A percentile compares a stretch with the other conserved stretches of the same genome.
phyloP scores from a whole-genome alignment of 2,329 filamentous ascomycete genomes.

The Fusarium sp. region DNA sequence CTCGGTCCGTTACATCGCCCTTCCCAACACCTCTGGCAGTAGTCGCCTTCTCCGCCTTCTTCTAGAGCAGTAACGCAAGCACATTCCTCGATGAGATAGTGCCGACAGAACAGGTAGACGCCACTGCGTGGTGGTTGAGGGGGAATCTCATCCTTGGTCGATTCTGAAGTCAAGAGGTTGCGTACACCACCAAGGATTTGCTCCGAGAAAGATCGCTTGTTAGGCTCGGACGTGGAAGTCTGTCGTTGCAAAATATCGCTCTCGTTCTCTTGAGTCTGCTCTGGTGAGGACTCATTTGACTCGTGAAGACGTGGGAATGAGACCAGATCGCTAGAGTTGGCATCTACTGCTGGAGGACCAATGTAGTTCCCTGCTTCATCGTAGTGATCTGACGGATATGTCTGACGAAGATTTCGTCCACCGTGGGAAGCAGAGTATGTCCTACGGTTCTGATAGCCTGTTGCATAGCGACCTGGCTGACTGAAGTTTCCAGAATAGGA shows the following conservation, averaged over 20 bases:
- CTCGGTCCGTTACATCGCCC: conserved; percentile 31
- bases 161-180: conserved; percentile 14
- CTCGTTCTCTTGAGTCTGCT: not conserved
- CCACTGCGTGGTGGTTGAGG: conserved; percentile 31
- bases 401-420: conserved; percentile 18
- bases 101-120: conserved; percentile 37
- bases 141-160: conserved; percentile 6
- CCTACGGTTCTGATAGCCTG: conserved; percentile 19
- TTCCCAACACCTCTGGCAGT: conserved; percentile 42
- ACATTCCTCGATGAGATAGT: conserved; percentile 32
- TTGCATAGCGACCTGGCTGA: conserved; percentile 17
- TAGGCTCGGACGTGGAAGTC: not conserved
- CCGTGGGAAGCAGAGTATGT: conserved; percentile 17
- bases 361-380: conserved; percentile 28
- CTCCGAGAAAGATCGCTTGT: conserved; percentile 13
- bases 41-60: conserved; percentile 28
- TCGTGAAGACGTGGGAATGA: conserved; percentile 34
- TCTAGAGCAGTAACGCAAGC: conserved; percentile 27
- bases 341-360: conserved; percentile 10
- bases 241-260: not conserved
- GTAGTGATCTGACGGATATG: conserved; percentile 31
- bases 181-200: conserved; percentile 31
- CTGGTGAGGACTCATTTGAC: conserved; percentile 8
- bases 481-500: conserved; percentile 29
- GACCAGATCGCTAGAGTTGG: conserved; percentile 5